Conservation (phyloP, 352 stramenopile genomes). For the Aphanomyces stellatus region DNA sequence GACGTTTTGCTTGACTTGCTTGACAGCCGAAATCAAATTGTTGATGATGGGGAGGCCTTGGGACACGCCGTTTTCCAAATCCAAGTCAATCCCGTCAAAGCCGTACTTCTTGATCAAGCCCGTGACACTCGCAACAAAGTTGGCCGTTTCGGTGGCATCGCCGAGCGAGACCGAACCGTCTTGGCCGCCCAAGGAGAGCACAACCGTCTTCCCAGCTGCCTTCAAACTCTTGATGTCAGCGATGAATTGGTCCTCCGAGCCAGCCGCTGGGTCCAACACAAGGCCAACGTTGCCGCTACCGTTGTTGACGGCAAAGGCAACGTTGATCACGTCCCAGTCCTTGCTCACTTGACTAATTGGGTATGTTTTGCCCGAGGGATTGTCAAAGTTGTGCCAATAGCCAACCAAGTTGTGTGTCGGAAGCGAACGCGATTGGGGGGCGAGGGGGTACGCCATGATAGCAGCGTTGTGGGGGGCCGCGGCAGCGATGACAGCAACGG, state of each 20-base stretch:
- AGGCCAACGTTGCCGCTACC: background rate
- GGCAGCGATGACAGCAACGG: too few species aligned
- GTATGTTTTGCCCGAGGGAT: conserved; percentile 6
- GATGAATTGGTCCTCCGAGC: conserved; percentile 10
- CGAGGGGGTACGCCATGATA: background rate
- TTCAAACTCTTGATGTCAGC: background rate
- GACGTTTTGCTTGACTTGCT: conserved; percentile 2
- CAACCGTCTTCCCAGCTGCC: background rate
- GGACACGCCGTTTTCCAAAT: conserved; percentile 3
- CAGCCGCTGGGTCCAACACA: background rate
- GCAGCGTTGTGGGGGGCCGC: background rate
- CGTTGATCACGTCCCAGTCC: conserved; percentile 12
- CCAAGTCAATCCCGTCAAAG: conserved; percentile 17
- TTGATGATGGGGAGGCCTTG: conserved; percentile 11
- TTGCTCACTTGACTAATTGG: background rate
- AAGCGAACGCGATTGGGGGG: background rate
- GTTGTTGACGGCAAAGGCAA: conserved; percentile 1
- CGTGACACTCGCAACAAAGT: background rate
- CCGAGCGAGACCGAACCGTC: background rate
- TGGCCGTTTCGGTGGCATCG: background rate
- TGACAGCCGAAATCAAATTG: conserved; percentile 13
- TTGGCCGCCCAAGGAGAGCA: conserved; percentile 11
- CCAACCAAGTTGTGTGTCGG: background rate
- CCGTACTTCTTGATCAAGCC: background rate
- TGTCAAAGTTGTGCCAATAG: conserved; percentile 17